These are phyloP conservation scores for Sophora flavescens DNA, from an alignment of 306 rosid species.

Conservation along the genomic window DNA sequence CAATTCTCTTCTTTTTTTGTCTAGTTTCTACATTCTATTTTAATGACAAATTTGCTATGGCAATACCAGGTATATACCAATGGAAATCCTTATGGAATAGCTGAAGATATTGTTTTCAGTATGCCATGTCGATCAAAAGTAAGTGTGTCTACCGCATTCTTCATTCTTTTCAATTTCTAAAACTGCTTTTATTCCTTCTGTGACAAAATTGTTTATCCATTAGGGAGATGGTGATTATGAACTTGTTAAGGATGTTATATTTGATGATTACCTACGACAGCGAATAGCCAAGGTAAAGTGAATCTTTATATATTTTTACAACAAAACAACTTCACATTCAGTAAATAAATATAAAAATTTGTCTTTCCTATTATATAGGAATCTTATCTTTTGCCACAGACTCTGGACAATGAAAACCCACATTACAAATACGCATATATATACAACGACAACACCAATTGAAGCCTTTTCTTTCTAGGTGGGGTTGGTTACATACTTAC, in stretches of 20 bases:
- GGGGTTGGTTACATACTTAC: not conserved
- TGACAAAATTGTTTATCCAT: slow-evolving; percentile 9
- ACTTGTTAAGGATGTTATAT: slow-evolving; percentile 74
- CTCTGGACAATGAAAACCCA: not conserved
- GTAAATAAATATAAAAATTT: not conserved
- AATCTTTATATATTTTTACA: slow-evolving; percentile 4
- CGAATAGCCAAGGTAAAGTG: slow-evolving; percentile 71
- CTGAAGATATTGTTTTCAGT: slow-evolving; percentile 90
- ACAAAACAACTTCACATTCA: slow-evolving; percentile 3
- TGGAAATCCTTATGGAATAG: slow-evolving; percentile 95
- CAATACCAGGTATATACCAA: slow-evolving; percentile 74
- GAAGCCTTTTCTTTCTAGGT: not conserved
- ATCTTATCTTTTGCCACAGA: not conserved
- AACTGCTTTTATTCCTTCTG: not conserved
- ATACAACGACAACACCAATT: not conserved
- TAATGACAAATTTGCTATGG: slow-evolving; percentile 31
- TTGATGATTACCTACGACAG: slow-evolving; percentile 81
- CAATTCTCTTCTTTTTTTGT: not conserved
- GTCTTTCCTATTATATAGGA: not conserved
- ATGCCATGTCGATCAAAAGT: slow-evolving; percentile 98
- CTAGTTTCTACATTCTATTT: slow-evolving; percentile 7
- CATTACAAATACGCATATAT: not conserved
- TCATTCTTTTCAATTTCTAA: slow-evolving; percentile 17
- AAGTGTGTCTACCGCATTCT: slow-evolving; percentile 42
- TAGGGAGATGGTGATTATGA: slow-evolving; percentile 98